phyloP scores from a whole-genome alignment of 208 protist genomes.

The Acanthamoeba healyi region DNA sequence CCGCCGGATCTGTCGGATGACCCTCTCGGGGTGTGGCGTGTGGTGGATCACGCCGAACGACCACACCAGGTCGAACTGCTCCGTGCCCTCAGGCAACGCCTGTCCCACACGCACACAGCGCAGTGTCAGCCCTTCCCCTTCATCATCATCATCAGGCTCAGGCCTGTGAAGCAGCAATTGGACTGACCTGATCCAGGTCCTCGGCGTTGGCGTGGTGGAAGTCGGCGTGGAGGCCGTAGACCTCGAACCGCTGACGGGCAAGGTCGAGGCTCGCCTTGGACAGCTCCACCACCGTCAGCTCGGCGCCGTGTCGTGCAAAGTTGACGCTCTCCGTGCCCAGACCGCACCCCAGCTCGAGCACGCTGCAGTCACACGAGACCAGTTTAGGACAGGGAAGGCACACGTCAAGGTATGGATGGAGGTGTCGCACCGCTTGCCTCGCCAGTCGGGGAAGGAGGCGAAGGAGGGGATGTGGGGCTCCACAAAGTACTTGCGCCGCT shows the following conservation, averaged over 20 bases:
- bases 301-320: slow-evolving; percentile 55
- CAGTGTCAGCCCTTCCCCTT: no score
- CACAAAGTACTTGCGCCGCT: slow-evolving; percentile 57
- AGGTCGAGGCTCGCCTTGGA: background rate
- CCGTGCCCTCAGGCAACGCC: background rate
- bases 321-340: slow-evolving; percentile 60
- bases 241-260: slow-evolving; percentile 14
- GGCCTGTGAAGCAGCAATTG: no score
- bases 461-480: slow-evolving; percentile 67
- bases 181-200: slow-evolving; percentile 34
- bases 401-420: background rate
- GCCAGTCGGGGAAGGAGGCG: slow-evolving; percentile 25
- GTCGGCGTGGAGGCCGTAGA: slow-evolving; percentile 13
- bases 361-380: background rate
- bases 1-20: background rate
- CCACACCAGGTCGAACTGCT: slow-evolving; percentile 34
- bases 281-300: slow-evolving; percentile 54
- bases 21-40: slow-evolving; percentile 24
- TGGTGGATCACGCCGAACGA: slow-evolving; percentile 67
- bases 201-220: slow-evolving; percentile 63
- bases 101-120: no score
- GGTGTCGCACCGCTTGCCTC: background rate
- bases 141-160: no score
- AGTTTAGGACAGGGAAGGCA: no score
- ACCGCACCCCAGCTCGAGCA: slow-evolving; percentile 61